These are phyloP conservation scores for Quillaja saponaria DNA, from an alignment of 306 rosid genomes.

Conservation along the genomic window DNA sequence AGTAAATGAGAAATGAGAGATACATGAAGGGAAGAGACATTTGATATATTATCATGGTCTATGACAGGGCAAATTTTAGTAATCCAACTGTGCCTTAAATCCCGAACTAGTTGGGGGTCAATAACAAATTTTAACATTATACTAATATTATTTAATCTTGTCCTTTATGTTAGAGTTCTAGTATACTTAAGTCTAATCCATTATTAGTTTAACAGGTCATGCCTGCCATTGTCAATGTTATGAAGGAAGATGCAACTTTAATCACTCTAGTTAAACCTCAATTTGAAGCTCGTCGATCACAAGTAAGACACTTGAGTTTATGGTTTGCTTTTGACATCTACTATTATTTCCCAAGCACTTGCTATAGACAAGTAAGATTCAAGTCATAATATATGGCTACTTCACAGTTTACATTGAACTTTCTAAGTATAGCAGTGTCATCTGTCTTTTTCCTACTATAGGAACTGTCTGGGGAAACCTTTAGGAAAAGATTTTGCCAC, in stretches of 20 bases:
- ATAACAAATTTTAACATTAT: too few species aligned
- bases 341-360: constrained; percentile 3
- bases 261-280: constrained; percentile 92
- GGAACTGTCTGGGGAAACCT: too few species aligned
- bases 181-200: constrained; percentile 11
- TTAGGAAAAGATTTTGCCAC: too few species aligned
- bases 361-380: constrained; percentile 2
- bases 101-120: too few species aligned
- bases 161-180: neutral
- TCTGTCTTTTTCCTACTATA: neutral
- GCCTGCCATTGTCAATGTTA: constrained; percentile 85
- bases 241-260: constrained; percentile 78
- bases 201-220: constrained; percentile 65
- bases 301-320: constrained; percentile 49
- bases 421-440: neutral
- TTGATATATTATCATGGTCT: too few species aligned
- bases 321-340: neutral
- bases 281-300: constrained; percentile 88
- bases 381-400: constrained; percentile 3
- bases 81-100: too few species aligned
- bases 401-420: neutral
- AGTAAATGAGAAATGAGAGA: too few species aligned
- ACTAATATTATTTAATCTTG: neutral
- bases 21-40: neutral
- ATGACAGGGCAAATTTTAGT: too few species aligned